Percentiles rank a stretch among this genome's conserved stretches.
phyloP scores from a whole-genome alignment of 768 basidiomycete genomes.

The Aureoboletus auriporus region DNA sequence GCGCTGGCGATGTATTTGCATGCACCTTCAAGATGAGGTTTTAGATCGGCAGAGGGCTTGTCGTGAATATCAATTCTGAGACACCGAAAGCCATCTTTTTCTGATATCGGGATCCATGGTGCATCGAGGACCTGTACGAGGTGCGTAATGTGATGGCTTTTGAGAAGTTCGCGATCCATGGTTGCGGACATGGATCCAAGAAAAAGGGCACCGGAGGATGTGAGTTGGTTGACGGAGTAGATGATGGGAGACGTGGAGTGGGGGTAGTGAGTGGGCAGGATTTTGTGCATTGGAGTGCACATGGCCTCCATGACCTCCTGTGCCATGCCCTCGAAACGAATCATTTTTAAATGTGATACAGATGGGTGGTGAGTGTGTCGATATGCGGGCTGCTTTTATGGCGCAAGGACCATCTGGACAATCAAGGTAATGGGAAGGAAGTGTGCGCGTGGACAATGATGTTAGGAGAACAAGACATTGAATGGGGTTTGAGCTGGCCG shows the following conservation, averaged over 20 bases:
- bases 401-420: slow-evolving; percentile 1
- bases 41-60: slow-evolving; percentile 54
- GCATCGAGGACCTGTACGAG: slow-evolving; percentile 66
- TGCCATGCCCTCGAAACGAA: slow-evolving; percentile 71
- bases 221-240: slow-evolving; percentile 11
- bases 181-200: slow-evolving; percentile 64
- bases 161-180: slow-evolving; percentile 52
- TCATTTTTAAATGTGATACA: slow-evolving; percentile 42
- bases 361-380: neutral
- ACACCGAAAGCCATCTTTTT: slow-evolving; percentile 46
- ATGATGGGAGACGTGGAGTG: slow-evolving; percentile 15
- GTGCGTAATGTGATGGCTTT: slow-evolving; percentile 47
- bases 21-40: slow-evolving; percentile 63
- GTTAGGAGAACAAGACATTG: slow-evolving; percentile 10
- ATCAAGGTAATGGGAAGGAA: neutral
- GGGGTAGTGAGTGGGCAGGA: slow-evolving; percentile 43
- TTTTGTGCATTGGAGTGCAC: slow-evolving; percentile 82
- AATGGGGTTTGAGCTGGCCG: slow-evolving; percentile 1
- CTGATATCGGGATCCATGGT: slow-evolving; percentile 53
- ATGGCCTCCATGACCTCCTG: slow-evolving; percentile 78
- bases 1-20: slow-evolving; percentile 64
- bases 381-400: slow-evolving; percentile 4
- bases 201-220: slow-evolving; percentile 52
- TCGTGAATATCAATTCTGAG: slow-evolving; percentile 70
- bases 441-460: neutral